Evolutionary conservation across 306 rosid species (phyloP), one percentile per base, ranked within the genome.

Genomic region (Gastrolobium villosum): DNA sequence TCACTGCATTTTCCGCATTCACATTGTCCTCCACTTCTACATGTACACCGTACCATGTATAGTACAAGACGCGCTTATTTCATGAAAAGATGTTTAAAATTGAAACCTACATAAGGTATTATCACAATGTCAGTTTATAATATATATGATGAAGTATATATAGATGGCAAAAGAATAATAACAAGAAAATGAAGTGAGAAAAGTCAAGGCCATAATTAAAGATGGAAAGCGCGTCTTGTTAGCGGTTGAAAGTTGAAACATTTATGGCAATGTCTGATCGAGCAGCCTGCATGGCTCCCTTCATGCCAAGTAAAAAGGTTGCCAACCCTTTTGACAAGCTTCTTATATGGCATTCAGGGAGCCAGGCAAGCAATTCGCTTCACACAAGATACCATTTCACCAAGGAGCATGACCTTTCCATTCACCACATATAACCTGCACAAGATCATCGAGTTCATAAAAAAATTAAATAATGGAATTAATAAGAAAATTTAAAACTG

Each of bases 321-420:
- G 77, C 77, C 76, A 82, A 86, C 0, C 41, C 6, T 14, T 40
- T 77, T 86, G 68, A 67, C 81, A 84, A 77, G 76, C 89, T 82
- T 80, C 84, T 57, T 88, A 86, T 9, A 82, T 86, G 93, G 90
- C 93, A 86, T 86, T 55, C 90, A 89, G 89, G 93, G 93, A 89
- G 90, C 93, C 93, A 89, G 90, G 93, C 93, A 84, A 43, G 75
- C 43, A 14, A 26, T 5, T 55, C 36, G 7, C 28, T 55, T 28
- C 62, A 55, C 36, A 55, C 62, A 28, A 28, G 13, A 55, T 55
- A 28, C 13, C 0, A 26, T 5, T 30, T 1, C 37, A 10, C 6
- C 62, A 55, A 2, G 34, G 13, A 55, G 36, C 32, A n/a, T 54
- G 31, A 15, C 26, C 59, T 1, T 1, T 48, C 48, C 48, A 20